These are phyloP conservation scores for Solanum gandarillasii DNA, from an alignment of 257 asterid genomes.

Conservation along the genomic window DNA sequence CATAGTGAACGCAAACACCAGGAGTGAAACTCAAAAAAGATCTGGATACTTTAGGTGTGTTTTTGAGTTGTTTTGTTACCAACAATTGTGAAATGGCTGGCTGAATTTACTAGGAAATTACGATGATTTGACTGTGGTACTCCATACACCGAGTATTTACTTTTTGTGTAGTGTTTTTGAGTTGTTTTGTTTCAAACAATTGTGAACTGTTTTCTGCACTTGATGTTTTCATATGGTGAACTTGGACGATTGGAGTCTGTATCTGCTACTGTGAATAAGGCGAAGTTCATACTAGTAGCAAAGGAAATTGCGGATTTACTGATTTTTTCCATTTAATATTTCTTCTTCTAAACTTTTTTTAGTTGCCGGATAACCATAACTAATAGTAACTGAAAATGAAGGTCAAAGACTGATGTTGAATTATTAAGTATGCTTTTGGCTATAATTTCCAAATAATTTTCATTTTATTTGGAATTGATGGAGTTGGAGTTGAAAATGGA, in stretches of 20 bases:
- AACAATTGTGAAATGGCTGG: neutral
- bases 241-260: neutral
- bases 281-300: neutral
- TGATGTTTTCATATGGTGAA: neutral
- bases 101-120: neutral
- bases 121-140: neutral
- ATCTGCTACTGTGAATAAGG: neutral
- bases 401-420: neutral
- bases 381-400: neutral
- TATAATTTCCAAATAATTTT: neutral
- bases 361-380: neutral
- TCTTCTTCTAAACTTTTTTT: neutral
- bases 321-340: neutral
- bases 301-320: neutral
- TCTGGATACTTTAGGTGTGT: neutral
- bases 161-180: neutral
- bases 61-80: neutral
- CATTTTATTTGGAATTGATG: neutral
- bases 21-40: neutral
- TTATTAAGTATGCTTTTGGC: neutral
- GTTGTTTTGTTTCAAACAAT: neutral
- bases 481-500: neutral
- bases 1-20: neutral
- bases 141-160: neutral
- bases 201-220: neutral